Conservation (phyloP, 345 rosid genomes). For the Eucalyptus pauciflora region DNA sequence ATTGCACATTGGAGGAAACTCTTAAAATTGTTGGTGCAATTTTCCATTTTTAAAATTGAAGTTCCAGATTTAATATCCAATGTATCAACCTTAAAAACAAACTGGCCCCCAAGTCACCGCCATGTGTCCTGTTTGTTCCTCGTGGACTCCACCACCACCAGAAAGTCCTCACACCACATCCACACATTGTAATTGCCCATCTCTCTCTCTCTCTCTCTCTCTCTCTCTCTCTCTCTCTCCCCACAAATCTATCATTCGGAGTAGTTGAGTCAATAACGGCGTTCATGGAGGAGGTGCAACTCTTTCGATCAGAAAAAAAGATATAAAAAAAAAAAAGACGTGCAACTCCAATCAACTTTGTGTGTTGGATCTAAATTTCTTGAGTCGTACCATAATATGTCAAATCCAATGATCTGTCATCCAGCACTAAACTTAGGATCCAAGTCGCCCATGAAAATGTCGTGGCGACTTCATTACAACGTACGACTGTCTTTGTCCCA, state of each 20-base stretch:
- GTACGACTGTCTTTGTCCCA: not conserved
- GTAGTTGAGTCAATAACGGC: not conserved
- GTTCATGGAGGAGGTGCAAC: not conserved
- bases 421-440: not conserved
- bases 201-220: not conserved
- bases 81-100: not conserved
- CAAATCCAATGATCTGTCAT: not conserved
- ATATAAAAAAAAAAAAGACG: too few species aligned
- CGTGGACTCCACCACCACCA: not conserved
- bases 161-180: not conserved
- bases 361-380: not conserved
- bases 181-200: not conserved
- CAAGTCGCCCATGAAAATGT: not conserved
- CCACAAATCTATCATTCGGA: not conserved
- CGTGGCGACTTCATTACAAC: not conserved
- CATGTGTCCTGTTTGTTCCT: not conserved
- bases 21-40: not conserved
- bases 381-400: not conserved
- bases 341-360: not conserved
- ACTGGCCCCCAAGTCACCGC: not conserved
- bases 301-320: too few species aligned
- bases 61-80: not conserved
- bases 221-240: not conserved
- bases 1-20: not conserved
- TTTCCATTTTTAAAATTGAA: not conserved